These are phyloP conservation scores for Yamadazyma takamatsuzukensis DNA, from an alignment of 805 yeast genomes.

Conservation along the genomic window DNA sequence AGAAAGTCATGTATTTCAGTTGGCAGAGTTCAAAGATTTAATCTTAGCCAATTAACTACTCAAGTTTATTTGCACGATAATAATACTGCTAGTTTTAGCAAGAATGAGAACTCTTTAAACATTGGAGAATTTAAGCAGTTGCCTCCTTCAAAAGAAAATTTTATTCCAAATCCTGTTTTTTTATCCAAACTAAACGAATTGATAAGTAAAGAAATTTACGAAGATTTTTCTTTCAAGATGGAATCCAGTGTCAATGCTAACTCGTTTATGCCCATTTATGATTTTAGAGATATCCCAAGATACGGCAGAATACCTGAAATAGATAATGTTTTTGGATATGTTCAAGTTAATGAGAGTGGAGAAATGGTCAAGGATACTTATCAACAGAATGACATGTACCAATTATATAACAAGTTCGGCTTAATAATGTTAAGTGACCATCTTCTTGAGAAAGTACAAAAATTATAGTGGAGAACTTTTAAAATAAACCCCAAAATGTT, in stretches of 20 bases:
- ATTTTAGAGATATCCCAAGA: constrained; percentile 60
- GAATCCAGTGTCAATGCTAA: constrained; percentile 54
- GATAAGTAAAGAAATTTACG: constrained; percentile 19
- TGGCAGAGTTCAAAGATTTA: no score
- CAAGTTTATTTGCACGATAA: constrained; percentile 11
- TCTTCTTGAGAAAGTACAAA: constrained; percentile 36
- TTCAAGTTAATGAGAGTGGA: constrained; percentile 53
- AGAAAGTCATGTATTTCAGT: no score
- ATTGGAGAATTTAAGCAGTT: constrained; percentile 9
- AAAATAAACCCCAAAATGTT: no score
- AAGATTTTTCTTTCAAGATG: constrained; percentile 52
- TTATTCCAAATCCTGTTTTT: constrained; percentile 26
- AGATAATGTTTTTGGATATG: constrained; percentile 69
- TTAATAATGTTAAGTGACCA: constrained; percentile 50
- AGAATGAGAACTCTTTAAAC: constrained; percentile 4
- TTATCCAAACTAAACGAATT: constrained; percentile 23
- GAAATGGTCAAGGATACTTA: constrained; percentile 53
- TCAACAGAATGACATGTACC: constrained; percentile 57
- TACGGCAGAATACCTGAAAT: constrained; percentile 67
- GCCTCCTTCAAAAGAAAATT: constrained; percentile 6
- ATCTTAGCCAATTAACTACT: constrained; percentile 9
- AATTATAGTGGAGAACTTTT: constrained; percentile 2
- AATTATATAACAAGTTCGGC: constrained; percentile 33
- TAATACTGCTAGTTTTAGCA: constrained; percentile 9
- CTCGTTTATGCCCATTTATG: constrained; percentile 67